Evolutionary conservation across 768 basidiomycete genomes (phyloP), one percentile per base, ranked within the genome.

Genomic region (Wakefieldia striispora): DNA sequence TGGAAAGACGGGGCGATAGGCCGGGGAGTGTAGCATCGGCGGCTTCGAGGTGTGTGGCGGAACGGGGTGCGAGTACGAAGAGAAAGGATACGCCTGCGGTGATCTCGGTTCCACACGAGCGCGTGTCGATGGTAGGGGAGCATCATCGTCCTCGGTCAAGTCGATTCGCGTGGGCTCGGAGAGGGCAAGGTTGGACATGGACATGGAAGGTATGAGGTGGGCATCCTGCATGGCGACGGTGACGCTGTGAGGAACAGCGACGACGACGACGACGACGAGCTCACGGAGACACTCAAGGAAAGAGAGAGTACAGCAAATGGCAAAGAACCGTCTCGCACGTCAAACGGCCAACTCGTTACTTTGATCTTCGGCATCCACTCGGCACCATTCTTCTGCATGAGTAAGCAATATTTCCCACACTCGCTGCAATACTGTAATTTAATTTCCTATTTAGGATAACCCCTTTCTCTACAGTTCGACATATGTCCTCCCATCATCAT

Each of bases 131-230:
- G 59, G 53, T 13, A 34, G 51, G 17, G 56, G 47, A 59, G 80
- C 79, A 60, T 85, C 84, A 66, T 86, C 84, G 68, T 85, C 86
- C 53, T 73, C 70, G 21, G 84, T 88, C 53, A 88, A 75, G 73
- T 88, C 86, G 65, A 88, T 88, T 57, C 76, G 79, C 57, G 79
- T 73, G 13, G 76, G 70, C 55, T 75, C 73, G 50, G 69, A 68
- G 51, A 72, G 67, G 19, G 69, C 65, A 9, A 63, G 57, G 60
- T 52, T 62, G 10, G 70, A 71, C 47, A 73, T 49, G 26, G 74
- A 69, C 41, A 71, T 68, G 63, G 61, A 62, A 10, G 61, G 61
- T 2, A 55, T 49, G 20, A 66, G 33, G 47, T 67, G 43, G 45
- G 54, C 56, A 66, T 68, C 59, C 49, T 45, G 65, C 60, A 64